phyloP scores from a whole-genome alignment of 2,329 filamentous ascomycete genomes.

The Claviceps sp. region DNA sequence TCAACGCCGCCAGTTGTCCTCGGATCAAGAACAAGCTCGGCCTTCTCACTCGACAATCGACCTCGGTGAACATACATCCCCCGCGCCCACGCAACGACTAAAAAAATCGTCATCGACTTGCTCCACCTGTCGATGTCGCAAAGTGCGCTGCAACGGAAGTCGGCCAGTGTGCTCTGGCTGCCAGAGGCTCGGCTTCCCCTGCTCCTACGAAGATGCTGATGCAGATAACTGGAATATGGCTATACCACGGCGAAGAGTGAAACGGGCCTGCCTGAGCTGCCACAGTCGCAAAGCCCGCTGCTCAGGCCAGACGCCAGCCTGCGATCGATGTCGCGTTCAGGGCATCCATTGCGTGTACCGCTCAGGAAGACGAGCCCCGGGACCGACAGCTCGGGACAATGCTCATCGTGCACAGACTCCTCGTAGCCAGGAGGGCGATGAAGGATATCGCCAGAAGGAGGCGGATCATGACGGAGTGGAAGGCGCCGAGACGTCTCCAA shows the following conservation, averaged over 20 bases:
- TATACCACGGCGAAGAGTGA: constrained; percentile 39
- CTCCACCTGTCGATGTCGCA: constrained; percentile 39
- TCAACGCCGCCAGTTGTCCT: not conserved
- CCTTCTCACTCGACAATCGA: not conserved
- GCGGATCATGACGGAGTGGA: constrained; percentile 15
- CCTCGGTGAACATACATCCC: constrained; percentile 5
- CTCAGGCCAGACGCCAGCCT: constrained; percentile 42
- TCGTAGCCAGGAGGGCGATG: constrained; percentile 21
- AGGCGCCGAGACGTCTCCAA: constrained; percentile 22
- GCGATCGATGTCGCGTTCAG: constrained; percentile 35
- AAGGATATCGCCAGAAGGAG: constrained; percentile 6
- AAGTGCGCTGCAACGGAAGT: constrained; percentile 44
- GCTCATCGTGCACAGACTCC: constrained; percentile 16
- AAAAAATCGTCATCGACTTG: constrained; percentile 36
- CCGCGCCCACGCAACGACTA: constrained; percentile 18
- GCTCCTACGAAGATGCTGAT: constrained; percentile 39
- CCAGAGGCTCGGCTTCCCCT: constrained; percentile 42
- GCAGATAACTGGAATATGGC: constrained; percentile 27
- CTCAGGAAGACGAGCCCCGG: constrained; percentile 28
- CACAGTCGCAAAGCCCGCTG: constrained; percentile 45
- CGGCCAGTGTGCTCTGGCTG: constrained; percentile 43
- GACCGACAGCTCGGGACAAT: constrained; percentile 11
- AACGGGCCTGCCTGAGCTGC: constrained; percentile 43
- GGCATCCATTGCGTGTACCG: constrained; percentile 44
- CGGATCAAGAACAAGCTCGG: not conserved